Percentiles rank a stretch among this genome's conserved stretches.
These are phyloP conservation scores for Fusarium pseudocircinatum DNA, from an alignment of 2,329 filamentous ascomycete species.

Conservation along the genomic window DNA sequence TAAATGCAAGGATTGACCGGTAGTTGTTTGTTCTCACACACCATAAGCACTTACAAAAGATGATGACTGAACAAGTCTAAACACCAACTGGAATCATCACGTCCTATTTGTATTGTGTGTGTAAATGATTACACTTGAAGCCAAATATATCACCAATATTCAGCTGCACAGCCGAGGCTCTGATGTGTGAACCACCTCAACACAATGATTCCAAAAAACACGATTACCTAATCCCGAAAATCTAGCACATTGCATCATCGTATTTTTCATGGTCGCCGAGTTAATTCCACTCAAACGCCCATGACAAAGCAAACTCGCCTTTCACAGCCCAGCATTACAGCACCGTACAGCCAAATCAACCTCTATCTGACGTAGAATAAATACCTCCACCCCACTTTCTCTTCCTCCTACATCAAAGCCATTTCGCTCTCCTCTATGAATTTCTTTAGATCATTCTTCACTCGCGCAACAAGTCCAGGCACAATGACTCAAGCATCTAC, in stretches of 20 bases:
- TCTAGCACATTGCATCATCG: constrained; percentile 41
- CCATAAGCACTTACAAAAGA: not conserved
- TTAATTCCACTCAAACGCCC: constrained; percentile 17
- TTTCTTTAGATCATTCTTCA: constrained; percentile 78
- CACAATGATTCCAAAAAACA: constrained; percentile 14
- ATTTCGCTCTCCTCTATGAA: constrained; percentile 60
- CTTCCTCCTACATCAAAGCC: constrained; percentile 2
- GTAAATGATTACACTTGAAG: not conserved
- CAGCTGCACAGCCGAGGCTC: not conserved
- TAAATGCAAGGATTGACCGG: not conserved
- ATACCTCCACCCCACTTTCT: constrained; percentile 24
- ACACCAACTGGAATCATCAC: not conserved
- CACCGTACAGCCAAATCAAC: not conserved
- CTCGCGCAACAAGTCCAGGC: constrained; percentile 66
- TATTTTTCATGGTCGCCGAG: constrained; percentile 2
- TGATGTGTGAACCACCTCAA: not conserved
- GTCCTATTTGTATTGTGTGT: not conserved
- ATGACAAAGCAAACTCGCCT: constrained; percentile 35
- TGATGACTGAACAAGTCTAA: not conserved
- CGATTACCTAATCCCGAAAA: constrained; percentile 16
- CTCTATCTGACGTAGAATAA: constrained; percentile 25
- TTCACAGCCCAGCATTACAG: not conserved
- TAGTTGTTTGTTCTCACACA: not conserved
- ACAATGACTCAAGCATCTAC: constrained; percentile 84
- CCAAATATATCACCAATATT: not conserved